Percentiles rank a stretch among this genome's conserved stretches.
Conservation (phyloP, 805 yeast species). For the Ogataea sp. region DNA sequence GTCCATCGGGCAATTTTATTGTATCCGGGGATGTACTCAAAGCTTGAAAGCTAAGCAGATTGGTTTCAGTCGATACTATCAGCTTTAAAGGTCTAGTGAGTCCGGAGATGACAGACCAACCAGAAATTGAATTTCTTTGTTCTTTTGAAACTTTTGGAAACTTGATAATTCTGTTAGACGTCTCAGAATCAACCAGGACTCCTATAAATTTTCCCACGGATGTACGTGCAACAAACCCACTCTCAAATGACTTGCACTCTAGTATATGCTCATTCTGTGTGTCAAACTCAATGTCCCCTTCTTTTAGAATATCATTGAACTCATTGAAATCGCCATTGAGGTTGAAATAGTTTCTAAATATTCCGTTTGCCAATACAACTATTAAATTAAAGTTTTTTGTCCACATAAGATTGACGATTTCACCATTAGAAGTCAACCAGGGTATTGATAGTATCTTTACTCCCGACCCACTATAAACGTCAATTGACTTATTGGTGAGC, state of each 20-base stretch:
- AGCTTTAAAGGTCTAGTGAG: not conserved
- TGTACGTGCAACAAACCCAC: constrained; percentile 37
- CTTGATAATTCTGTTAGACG: not conserved
- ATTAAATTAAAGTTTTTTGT: constrained; percentile 44
- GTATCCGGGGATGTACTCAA: not conserved
- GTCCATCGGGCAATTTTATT: no score
- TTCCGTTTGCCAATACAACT: constrained; percentile 45
- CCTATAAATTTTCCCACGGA: constrained; percentile 32
- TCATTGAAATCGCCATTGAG: constrained; percentile 62
- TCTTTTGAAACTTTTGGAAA: not conserved
- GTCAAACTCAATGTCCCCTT: no score
- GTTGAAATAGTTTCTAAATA: constrained; percentile 51
- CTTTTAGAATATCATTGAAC: constrained; percentile 29
- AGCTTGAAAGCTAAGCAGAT: not conserved
- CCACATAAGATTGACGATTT: constrained; percentile 48
- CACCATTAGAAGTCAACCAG: constrained; percentile 42
- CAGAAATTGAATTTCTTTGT: not conserved
- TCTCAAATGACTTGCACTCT: constrained; percentile 30
- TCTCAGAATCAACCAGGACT: constrained; percentile 9
- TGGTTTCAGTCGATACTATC: not conserved
- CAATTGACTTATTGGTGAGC: constrained; percentile 10
- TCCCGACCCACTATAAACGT: constrained; percentile 29
- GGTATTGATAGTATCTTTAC: constrained; percentile 20
- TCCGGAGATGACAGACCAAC: not conserved
- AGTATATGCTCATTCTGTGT: constrained; percentile 19